A percentile compares a stretch with the other conserved stretches of the same genome.
phyloP scores from a whole-genome alignment of 768 basidiomycete genomes.

The Termitomyces sp. region DNA sequence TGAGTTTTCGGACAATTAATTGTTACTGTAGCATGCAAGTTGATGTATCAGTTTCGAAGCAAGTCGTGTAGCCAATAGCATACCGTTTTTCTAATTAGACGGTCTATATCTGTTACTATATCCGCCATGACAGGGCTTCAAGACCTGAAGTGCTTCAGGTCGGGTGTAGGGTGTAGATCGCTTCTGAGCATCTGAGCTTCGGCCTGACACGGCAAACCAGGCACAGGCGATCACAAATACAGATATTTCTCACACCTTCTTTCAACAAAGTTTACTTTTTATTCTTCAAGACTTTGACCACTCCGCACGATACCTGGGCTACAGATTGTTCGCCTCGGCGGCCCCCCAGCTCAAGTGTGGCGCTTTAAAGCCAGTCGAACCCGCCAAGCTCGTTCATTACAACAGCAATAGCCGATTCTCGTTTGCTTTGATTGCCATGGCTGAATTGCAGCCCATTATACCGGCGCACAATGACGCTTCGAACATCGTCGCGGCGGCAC shows the following conservation, averaged over 20 bases:
- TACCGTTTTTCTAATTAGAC: background rate
- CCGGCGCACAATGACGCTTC: constrained; percentile 39
- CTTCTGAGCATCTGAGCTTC: background rate
- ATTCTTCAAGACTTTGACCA: background rate
- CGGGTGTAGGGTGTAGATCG: background rate
- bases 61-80: constrained; percentile 1
- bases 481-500: constrained; percentile 29
- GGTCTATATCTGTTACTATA: background rate
- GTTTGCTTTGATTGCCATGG: constrained; percentile 16
- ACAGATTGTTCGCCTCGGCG: constrained; percentile 1
- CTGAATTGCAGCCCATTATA: constrained; percentile 43
- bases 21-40: background rate
- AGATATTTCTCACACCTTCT: constrained; percentile 8
- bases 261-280: constrained; percentile 3
- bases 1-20: background rate
- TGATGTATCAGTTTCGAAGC: background rate
- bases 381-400: constrained; percentile 1
- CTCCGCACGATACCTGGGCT: constrained; percentile 1
- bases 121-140: background rate
- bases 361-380: constrained; percentile 2
- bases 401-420: background rate
- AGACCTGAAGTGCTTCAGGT: background rate
- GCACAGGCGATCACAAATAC: constrained; percentile 6
- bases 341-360: constrained; percentile 10
- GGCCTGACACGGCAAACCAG: background rate